These are phyloP conservation scores for Microstegium vimineum DNA, from an alignment of 176 grass and related monocot genomes.

Conservation along the genomic window DNA sequence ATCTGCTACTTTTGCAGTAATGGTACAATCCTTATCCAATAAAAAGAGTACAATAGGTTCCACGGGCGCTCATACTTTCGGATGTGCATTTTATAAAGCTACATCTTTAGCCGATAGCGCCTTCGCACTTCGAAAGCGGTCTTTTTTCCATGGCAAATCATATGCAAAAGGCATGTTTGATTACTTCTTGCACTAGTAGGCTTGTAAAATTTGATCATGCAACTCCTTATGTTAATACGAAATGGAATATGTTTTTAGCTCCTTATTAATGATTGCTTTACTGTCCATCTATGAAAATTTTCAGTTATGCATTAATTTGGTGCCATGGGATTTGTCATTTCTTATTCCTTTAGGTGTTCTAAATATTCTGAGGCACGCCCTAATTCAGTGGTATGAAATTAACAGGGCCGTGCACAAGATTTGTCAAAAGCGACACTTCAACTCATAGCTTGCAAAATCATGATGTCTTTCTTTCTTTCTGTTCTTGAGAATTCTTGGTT, in stretches of 20 bases:
- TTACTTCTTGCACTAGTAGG: not conserved
- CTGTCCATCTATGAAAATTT: constrained; percentile 2
- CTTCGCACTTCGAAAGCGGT: not conserved
- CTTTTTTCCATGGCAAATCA: constrained; percentile 9
- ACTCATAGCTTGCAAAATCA: not conserved
- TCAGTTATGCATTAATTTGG: not conserved
- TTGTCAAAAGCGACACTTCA: not conserved
- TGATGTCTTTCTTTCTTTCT: not conserved
- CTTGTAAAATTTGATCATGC: not conserved
- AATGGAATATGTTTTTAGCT: not conserved
- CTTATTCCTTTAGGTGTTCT: not conserved
- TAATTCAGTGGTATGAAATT: not conserved
- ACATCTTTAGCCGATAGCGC: not conserved
- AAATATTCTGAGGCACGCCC: not conserved
- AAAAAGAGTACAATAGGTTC: too few species aligned
- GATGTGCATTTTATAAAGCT: too few species aligned
- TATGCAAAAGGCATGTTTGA: not conserved
- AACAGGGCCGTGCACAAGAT: constrained; percentile 45
- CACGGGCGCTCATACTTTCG: too few species aligned
- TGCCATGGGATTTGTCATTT: not conserved
- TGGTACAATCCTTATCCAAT: too few species aligned
- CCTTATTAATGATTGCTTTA: not conserved
- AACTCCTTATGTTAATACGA: not conserved
- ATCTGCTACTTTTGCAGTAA: too few species aligned
- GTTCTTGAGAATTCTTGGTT: constrained; percentile 4